Evolutionary conservation across 768 basidiomycete species (phyloP).

Genomic region (Amanita pseudoporphyria): DNA sequence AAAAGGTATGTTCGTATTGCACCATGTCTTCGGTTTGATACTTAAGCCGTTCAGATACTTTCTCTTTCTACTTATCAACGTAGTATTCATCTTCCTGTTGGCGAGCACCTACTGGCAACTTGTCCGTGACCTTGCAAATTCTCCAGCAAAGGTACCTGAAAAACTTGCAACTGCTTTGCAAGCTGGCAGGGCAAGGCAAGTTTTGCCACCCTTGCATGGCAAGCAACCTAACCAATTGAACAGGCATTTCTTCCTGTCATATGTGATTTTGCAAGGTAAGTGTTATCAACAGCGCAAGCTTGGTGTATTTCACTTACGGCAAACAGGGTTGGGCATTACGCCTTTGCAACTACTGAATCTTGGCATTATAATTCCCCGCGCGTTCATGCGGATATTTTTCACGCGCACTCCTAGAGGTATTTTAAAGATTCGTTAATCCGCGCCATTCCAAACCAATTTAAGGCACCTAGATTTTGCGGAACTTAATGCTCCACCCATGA

Average conservation of each 20-base stretch:
- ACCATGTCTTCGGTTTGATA: constrained; percentile 3
- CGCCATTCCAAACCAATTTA: background rate
- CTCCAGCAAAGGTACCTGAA: constrained; percentile 89
- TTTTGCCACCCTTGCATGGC: constrained; percentile 11
- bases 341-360: constrained; percentile 91
- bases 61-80: constrained; percentile 84
- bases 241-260: constrained; percentile 78
- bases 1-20: constrained; percentile 55
- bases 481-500: constrained; percentile 94
- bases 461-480: constrained; percentile 78
- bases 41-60: constrained; percentile 58
- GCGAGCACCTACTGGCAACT: constrained; percentile 91
- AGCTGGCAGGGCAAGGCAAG: constrained; percentile 59
- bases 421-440: background rate
- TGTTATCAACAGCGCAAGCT: background rate
- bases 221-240: background rate
- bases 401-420: constrained; percentile 88
- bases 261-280: constrained; percentile 75
- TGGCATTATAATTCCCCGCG: constrained; percentile 75
- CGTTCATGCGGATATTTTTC: constrained; percentile 63
- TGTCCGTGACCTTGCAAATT: constrained; percentile 84
- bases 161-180: constrained; percentile 82
- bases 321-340: constrained; percentile 81
- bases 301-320: constrained; percentile 5
- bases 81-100: constrained; percentile 89